Evolutionary conservation across 345 rosid species (phyloP), one percentile per base, ranked within the genome.

Genomic region (Pistacia integerrima): DNA sequence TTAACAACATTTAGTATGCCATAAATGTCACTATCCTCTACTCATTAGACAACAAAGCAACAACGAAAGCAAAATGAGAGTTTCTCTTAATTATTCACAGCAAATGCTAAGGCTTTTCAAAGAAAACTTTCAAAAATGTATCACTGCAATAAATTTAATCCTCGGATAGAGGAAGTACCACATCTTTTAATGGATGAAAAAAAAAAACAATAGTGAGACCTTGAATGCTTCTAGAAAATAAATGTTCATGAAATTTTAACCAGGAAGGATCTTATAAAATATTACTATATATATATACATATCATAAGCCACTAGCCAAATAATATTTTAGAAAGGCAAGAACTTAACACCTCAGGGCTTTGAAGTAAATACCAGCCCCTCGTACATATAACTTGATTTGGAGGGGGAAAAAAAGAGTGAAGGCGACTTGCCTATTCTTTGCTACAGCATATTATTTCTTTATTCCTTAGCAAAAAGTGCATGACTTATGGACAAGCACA

Each of bases 401-500:
- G 25, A 48, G 7, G 55, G 35, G 20, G 17, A 51, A 17, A n/a
- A 18, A 12, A 62, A 16, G n/a, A 17, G 60, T 62, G 59, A 61
- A 33, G 10, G 9, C 33, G 5, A 36, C 68, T 17, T 35, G 4
- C 72, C 46, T 20, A 35, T 4, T 58, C 58, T 35, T 13, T 30
- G 55, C 25, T 17, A 52, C 7, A 30, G 28, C 30, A 48, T 56
- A 25, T 25, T 25, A 25, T 25, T 25, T 25, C 25, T 0, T 25
- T 25, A 25, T 25, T 25, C 25, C 25, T 69, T 18, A 72, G 66
- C 51, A 57, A 13, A 69, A 72, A 56, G 17, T 28, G 69, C 65
- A 67, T 10, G 16, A 41, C 28, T 9, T 9, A 67, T 38, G 63
- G 55, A 48, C 64, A 62, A 5, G 17, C 64, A 16, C 41, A 66